Evolutionary conservation across 495 filamentous ascomycete genomes (phyloP).

Genomic region (Aspergillus leporis): DNA sequence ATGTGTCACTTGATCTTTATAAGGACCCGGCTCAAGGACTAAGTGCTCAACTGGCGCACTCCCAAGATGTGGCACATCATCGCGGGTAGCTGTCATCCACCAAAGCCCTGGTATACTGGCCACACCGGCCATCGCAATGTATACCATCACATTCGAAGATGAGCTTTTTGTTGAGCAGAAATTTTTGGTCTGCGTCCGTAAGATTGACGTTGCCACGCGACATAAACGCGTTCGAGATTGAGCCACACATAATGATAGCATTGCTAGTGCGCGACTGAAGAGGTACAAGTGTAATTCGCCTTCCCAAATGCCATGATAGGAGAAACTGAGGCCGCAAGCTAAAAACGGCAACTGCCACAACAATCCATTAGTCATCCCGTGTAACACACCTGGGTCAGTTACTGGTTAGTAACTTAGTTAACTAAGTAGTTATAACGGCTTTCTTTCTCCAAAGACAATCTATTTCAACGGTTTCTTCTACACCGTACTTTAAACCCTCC

Average conservation of each 20-base stretch:
- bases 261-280: no score
- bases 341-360: no score
- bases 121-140: constrained; percentile 15
- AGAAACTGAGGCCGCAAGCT: no score
- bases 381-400: no score
- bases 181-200: constrained; percentile 12
- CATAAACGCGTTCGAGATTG: constrained; percentile 17
- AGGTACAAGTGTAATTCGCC: no score
- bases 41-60: constrained; percentile 17
- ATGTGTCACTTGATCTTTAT: constrained; percentile 26
- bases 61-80: constrained; percentile 24
- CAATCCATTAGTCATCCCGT: no score
- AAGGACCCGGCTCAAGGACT: constrained; percentile 17
- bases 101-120: constrained; percentile 22
- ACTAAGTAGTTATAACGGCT: no score
- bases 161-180: constrained; percentile 19
- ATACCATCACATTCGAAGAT: constrained; percentile 13
- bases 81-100: constrained; percentile 22
- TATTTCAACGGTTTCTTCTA: no score
- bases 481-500: no score
- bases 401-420: no score
- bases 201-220: constrained; percentile 11
- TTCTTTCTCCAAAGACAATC: no score
- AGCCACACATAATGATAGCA: constrained; percentile 8
- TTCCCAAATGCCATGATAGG: no score